Percentiles rank a stretch among this genome's conserved stretches.
These are phyloP conservation scores for Pseudozyma sp. DNA, from an alignment of 1,284 basidiomycete genomes.

Conservation along the genomic window DNA sequence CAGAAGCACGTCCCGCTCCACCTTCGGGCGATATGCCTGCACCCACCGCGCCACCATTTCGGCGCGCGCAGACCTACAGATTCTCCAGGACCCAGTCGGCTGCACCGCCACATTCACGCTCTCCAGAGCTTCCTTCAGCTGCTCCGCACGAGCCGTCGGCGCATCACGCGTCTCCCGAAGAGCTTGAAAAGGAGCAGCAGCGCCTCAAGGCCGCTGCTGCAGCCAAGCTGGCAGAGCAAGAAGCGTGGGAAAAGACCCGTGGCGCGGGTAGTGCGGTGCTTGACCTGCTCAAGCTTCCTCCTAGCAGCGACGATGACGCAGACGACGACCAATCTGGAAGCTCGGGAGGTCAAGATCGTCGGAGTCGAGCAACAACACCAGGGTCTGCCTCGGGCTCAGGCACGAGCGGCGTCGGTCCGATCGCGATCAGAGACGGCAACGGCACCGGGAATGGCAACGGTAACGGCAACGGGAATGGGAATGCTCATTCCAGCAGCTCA, in stretches of 20 bases:
- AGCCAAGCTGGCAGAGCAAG: constrained; percentile 55
- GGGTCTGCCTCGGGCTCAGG: constrained; percentile 30
- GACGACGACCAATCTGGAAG: constrained; percentile 15
- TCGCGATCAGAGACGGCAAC: constrained; percentile 3
- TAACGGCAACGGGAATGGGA: constrained; percentile 6
- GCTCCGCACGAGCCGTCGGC: not conserved
- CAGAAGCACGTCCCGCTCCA: constrained; percentile 1
- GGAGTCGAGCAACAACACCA: constrained; percentile 29
- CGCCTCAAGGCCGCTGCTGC: constrained; percentile 45
- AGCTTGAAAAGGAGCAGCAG: constrained; percentile 43
- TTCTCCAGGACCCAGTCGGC: constrained; percentile 35
- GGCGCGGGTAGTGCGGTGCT: constrained; percentile 64
- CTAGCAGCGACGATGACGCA: constrained; percentile 28
- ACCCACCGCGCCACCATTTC: constrained; percentile 34
- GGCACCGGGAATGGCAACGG: constrained; percentile 13
- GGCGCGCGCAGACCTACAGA: constrained; percentile 29
- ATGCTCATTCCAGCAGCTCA: constrained; percentile 11
- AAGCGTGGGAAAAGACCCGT: constrained; percentile 63
- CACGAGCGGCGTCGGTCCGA: constrained; percentile 8
- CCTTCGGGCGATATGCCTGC: constrained; percentile 32
- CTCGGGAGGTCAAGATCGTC: constrained; percentile 8
- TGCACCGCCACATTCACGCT: constrained; percentile 24
- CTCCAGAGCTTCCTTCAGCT: constrained; percentile 2
- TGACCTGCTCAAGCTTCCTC: constrained; percentile 48
- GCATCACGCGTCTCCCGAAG: constrained; percentile 17